Evolutionary conservation across 2,329 filamentous ascomycete genomes (phyloP), one percentile per base, ranked within the genome.

Genomic region (Venturia aucupariae): DNA sequence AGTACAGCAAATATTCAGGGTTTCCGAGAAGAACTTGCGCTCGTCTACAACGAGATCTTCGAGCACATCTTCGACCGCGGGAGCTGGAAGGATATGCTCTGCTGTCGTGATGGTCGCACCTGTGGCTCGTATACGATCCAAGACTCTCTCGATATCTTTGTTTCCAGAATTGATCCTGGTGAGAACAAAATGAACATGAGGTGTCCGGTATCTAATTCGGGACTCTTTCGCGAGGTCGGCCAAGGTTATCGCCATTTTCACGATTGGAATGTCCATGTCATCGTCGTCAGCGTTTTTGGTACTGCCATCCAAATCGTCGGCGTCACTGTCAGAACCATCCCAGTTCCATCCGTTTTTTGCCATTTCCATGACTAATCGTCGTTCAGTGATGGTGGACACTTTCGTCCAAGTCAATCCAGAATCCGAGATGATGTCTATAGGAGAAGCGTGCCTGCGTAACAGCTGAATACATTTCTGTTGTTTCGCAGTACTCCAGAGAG

Each of bases 331-430:
- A 6, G 71, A 73, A 57, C 81, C 81, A 82, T 6, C 19, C 64
- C 64, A 65, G 27, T 65, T 35, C 81, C 85, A 88, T 13, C 87
- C 86, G 65, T 86, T 81, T 72, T 88, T 87, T 3, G 87, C 87
- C 67, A 89, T 80, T 68, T 90, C 87, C 62, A 86, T 87, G 22
- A 89, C 74, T 38, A 90, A 75, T 62, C 86, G 79, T 65, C 80
- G 84, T 67, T 87, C 82, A 0, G 84, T 86, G 30, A 87, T 76
- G 4, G 85, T 86, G 5, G 84, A 88, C 1, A 90, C 82, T 72
- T 89, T 89, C 63, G 86, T 81, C 87, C 87, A 90, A 69, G 85
- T 80, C 65, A 80, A 74, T 13, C 87, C 87, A 71, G 84, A 80
- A 64, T 84, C 78, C 1, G 84, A 80, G 32, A 90, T 82, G 57